Conservation (phyloP, 2,329 filamentous ascomycete species). For the Chaetomium globosum region DNA sequence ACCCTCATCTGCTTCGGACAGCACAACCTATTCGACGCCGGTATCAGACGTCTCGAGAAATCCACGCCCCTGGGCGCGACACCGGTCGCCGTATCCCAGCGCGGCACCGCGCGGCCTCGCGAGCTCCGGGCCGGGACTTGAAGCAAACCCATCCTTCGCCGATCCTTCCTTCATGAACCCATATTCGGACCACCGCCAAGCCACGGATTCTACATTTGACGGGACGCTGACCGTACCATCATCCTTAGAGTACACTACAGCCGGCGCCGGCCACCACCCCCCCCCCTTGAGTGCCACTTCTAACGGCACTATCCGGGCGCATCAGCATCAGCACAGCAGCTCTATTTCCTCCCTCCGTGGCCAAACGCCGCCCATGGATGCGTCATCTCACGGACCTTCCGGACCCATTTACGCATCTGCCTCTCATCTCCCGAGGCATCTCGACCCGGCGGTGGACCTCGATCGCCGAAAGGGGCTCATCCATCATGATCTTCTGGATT, state of each 20-base stretch:
- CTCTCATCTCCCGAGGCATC: slow-evolving; percentile 44
- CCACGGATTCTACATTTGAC: slow-evolving; percentile 40
- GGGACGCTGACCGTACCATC: slow-evolving; percentile 42
- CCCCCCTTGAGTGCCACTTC: slow-evolving; percentile 17
- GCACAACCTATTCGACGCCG: slow-evolving; percentile 52
- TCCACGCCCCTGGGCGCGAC: slow-evolving; percentile 34
- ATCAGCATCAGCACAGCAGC: slow-evolving; percentile 42
- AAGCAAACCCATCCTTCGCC: slow-evolving; percentile 36
- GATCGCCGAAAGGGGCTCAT: slow-evolving; percentile 49
- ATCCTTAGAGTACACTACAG: slow-evolving; percentile 9
- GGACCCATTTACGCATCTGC: slow-evolving; percentile 54
- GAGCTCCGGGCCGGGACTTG: slow-evolving; percentile 33
- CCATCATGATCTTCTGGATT: slow-evolving; percentile 25
- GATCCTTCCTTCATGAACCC: slow-evolving; percentile 38
- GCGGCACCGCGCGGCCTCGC: slow-evolving; percentile 28
- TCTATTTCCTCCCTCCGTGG: slow-evolving; percentile 52
- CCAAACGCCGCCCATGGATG: slow-evolving; percentile 50
- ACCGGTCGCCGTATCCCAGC: slow-evolving; percentile 39
- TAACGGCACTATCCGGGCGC: slow-evolving; percentile 14
- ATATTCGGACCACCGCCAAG: slow-evolving; percentile 39
- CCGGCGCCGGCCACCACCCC: slow-evolving; percentile 36
- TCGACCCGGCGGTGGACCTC: slow-evolving; percentile 45
- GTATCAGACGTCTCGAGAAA: slow-evolving; percentile 44
- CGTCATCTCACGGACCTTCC: slow-evolving; percentile 47
- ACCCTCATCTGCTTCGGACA: slow-evolving; percentile 52